Conservation (phyloP, 1,139 yeast species). For the Diutina siamensis region DNA sequence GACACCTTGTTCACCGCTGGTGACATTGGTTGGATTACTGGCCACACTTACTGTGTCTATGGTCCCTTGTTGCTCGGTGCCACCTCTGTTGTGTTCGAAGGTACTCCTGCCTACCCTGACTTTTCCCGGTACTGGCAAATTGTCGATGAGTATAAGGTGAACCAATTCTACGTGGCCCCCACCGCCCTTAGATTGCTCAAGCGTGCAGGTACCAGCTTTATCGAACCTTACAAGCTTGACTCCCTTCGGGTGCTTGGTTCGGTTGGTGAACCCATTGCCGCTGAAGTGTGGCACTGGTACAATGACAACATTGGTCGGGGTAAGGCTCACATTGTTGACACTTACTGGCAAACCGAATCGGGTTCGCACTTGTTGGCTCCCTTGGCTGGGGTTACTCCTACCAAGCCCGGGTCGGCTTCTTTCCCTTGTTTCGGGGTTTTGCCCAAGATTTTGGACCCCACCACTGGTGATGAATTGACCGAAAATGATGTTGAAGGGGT, state of each 20-base stretch:
- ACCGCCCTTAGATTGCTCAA: conserved; percentile 66
- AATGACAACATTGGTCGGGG: conserved; percentile 67
- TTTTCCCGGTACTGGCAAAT: conserved; percentile 78
- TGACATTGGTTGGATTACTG: conserved; percentile 85
- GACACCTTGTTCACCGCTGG: conserved; percentile 77
- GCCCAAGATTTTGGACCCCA: conserved; percentile 60
- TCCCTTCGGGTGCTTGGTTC: conserved; percentile 69
- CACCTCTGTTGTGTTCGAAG: conserved; percentile 74
- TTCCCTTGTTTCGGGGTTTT: conserved; percentile 70
- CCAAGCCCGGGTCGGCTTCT: conserved; percentile 72
- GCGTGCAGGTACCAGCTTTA: conserved; percentile 63
- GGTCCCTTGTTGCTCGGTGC: conserved; percentile 76
- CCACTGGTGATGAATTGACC: conserved; percentile 51
- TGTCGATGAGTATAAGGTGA: conserved; percentile 64
- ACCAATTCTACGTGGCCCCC: conserved; percentile 84
- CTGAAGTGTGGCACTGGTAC: conserved; percentile 92
- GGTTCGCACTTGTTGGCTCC: conserved; percentile 68
- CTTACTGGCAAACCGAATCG: conserved; percentile 80
- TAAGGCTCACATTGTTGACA: conserved; percentile 64
- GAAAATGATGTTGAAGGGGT: conserved; percentile 67
- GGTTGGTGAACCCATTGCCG: conserved; percentile 89
- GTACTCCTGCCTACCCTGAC: conserved; percentile 78
- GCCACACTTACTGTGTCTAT: conserved; percentile 73
- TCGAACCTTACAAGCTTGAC: conserved; percentile 53
- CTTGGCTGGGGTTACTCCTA: conserved; percentile 61